Base-by-base conservation (phyloP, 331 rosid species). In the Quercus phellos region DNA sequence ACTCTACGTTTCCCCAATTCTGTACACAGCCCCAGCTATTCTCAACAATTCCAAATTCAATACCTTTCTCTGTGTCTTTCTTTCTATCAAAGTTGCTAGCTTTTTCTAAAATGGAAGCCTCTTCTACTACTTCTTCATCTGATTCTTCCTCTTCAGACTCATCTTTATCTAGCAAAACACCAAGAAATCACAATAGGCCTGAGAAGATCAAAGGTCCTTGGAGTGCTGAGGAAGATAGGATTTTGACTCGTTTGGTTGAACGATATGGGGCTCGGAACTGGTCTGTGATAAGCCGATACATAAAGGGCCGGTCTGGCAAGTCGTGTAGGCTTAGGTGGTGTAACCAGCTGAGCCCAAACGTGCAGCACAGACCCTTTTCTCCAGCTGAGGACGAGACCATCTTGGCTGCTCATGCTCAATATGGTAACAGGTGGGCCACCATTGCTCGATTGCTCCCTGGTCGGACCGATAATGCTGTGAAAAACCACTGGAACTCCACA, bases 401-500 rank as follows among this genome's bases (percentile, higher is more conserved):
- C 54, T 74, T 90, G 17, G 92, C 90, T 0, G 98, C 98, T 0
- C 98, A 94, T 14, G 79, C 88, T 17, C 90, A 80, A 63, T 89
- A 84, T 69, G 97, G 99, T 1, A 94, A 94, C 87, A 78, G 97
- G 55, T 94, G 99, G 99, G 99, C 99, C 78, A 92, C 97, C 84
- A 94, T 94, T 70, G 99, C 99, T 3, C 87, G 97, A 1, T 68
- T 94, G 21, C 87, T 94, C 8, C 97, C 93, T 4, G 99, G 99
- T 18, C 87, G 99, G 63, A 94, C 99, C 4, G 99, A 94, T 51
- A 94, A 94, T 77, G 95, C 99, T n/a, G 92, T 94, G 0, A 94
- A 94, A 82, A 94, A 94, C 51, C 98, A 94, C 84, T 94, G 98
- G 98, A 94, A 94, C 80, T 94, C 98, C 3, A 92, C 98, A 12